Evolutionary conservation across 192 early-diverging fungal genomes (phyloP).

Genomic region (Paraglomus brasilianum): DNA sequence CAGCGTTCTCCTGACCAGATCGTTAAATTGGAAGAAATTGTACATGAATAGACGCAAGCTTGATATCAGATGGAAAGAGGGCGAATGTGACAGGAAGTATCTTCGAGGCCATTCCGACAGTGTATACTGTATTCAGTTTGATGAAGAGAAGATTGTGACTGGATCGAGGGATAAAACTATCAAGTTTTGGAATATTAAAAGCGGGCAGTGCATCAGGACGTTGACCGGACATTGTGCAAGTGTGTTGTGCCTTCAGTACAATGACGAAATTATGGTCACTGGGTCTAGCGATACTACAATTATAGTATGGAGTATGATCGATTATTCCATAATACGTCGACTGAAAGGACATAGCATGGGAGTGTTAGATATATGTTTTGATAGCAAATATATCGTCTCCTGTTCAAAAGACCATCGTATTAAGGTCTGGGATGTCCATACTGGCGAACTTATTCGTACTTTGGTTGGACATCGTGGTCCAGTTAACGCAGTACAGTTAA

Average conservation of each 20-base stretch:
- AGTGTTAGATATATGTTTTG: slow-evolving; percentile 87
- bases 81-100: slow-evolving; percentile 46
- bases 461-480: slow-evolving; percentile 86
- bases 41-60: slow-evolving; percentile 67
- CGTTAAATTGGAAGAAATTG: slow-evolving; percentile 67
- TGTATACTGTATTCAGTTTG: slow-evolving; percentile 90
- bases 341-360: slow-evolving; percentile 77
- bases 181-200: slow-evolving; percentile 79
- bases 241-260: slow-evolving; percentile 82
- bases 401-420: slow-evolving; percentile 94
- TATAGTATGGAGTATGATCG: slow-evolving; percentile 79
- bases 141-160: slow-evolving; percentile 69
- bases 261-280: slow-evolving; percentile 67
- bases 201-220: slow-evolving; percentile 54
- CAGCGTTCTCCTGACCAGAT: background rate
- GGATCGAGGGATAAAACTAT: slow-evolving; percentile 77
- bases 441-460: slow-evolving; percentile 59
- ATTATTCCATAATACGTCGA: slow-evolving; percentile 39
- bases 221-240: slow-evolving; percentile 67
- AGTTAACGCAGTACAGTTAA: slow-evolving; percentile 88
- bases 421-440: slow-evolving; percentile 77
- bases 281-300: slow-evolving; percentile 87
- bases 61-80: slow-evolving; percentile 56
- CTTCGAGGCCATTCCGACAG: slow-evolving; percentile 80
- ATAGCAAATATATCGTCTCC: slow-evolving; percentile 67